Evolutionary conservation across 768 basidiomycete species (phyloP), one percentile per base, ranked within the genome.

Genomic region (Leccinellum albellum): DNA sequence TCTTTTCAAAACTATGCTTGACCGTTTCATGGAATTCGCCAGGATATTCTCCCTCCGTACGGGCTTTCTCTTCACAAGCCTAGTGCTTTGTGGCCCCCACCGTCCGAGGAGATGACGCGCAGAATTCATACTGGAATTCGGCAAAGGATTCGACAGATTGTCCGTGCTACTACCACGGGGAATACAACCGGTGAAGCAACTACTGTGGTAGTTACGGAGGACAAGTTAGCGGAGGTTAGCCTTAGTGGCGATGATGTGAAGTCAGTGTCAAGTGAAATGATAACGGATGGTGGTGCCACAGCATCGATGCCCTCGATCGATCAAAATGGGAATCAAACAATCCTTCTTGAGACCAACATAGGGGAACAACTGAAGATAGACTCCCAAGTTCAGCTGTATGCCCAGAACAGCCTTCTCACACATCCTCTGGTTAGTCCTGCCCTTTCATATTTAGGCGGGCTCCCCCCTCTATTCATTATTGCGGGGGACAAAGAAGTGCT

Each of bases 401-500:
- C 89, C 15, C 86, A 84, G 54, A 98, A 97, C 66, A 86, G 79
- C 55, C 74, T 91, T 59, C 64, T 96, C 2, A 74, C 65, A 3
- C 91, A 95, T 67, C 94, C 94, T 2, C 79, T 94, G 49, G 83
- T 98, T 40, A 94, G 91, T 61, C 88, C 94, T 0, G 84, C 81
- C 8, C 69, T 89, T 60, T 83, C 83, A 0, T 94, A 93, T 71
- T 79, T 99, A 12, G 97, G 96, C 6, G 95, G 95, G 2, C 72
- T 99, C 0, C 92, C 92, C 2, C 97, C 97, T 13, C 66, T 98
- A 47, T 73, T 93, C 24, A 74, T 99, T 61, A 85, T 94, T 61
- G 89, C 86, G 1, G 86, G 96, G 40, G 90, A 97, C 55, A 89
- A 88, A 64, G 96, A 98, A 74, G 92, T 96, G 0, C 72, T 98